Percentiles rank a stretch among this genome's conserved stretches.
Conservation (phyloP, 768 basidiomycete genomes). For the Strobilomyces dryophilus region DNA sequence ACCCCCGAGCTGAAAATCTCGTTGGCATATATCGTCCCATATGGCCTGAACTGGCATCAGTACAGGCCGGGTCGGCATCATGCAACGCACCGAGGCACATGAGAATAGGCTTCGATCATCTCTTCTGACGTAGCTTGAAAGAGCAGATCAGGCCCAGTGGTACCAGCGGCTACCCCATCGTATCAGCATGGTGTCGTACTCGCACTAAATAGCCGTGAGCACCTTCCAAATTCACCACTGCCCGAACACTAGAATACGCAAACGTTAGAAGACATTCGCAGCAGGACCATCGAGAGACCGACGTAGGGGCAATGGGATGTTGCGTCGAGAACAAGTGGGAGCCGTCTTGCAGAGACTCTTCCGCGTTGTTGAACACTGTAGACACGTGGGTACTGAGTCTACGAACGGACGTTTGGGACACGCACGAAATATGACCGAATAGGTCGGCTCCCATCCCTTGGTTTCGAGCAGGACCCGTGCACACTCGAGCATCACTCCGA, state of each 20-base stretch:
- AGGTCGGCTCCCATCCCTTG: constrained; percentile 65
- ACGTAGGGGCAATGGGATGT: constrained; percentile 71
- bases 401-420: constrained; percentile 3
- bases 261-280: constrained; percentile 1
- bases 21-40: constrained; percentile 84
- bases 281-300: constrained; percentile 23
- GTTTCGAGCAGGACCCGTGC: constrained; percentile 70
- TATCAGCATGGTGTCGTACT: constrained; percentile 2
- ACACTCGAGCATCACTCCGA: constrained; percentile 90
- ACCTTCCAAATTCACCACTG: constrained; percentile 91
- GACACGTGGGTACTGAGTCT: background rate
- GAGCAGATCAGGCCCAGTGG: constrained; percentile 80
- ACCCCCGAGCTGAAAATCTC: constrained; percentile 93
- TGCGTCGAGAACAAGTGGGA: constrained; percentile 93
- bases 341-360: constrained; percentile 93
- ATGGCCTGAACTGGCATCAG: constrained; percentile 49
- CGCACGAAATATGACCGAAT: constrained; percentile 81
- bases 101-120: constrained; percentile 89
- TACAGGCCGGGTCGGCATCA: background rate
- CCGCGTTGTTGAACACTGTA: constrained; percentile 90
- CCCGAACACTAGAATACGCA: constrained; percentile 59
- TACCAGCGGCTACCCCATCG: constrained; percentile 64
- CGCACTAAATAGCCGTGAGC: background rate
- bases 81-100: constrained; percentile 64
- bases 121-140: constrained; percentile 96